Evolutionary conservation across 2,329 filamentous ascomycete genomes (phyloP).

Genomic region (Chaetomium sp.): DNA sequence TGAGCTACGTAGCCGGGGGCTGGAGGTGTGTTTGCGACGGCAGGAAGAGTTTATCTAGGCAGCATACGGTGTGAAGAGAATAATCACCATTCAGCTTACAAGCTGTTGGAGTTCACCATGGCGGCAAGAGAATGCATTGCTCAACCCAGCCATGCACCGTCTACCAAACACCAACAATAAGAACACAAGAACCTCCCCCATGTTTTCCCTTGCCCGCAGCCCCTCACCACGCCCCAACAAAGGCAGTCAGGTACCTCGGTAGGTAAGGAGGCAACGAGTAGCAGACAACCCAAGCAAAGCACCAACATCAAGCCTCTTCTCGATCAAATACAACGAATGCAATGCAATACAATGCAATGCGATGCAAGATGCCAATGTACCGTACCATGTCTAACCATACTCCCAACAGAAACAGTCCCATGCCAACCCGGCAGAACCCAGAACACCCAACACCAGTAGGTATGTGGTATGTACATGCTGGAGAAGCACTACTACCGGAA

Average conservation of each 20-base stretch:
- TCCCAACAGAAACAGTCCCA: neutral
- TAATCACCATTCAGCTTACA: conserved; percentile 8
- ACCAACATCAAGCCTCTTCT: neutral
- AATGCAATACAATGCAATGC: conserved; percentile 5
- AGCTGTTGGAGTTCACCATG: conserved; percentile 26
- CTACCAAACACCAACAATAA: too few species aligned
- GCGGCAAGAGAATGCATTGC: too few species aligned
- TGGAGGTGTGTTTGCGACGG: conserved; percentile 33
- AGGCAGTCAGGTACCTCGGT: too few species aligned
- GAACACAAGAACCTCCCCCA: too few species aligned
- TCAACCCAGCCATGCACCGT: too few species aligned
- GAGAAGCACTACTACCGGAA: neutral
- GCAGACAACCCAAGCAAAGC: neutral
- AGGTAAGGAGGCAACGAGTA: neutral
- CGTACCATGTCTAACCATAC: neutral
- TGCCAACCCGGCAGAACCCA: neutral
- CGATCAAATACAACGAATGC: neutral
- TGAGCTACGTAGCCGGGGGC: conserved; percentile 29
- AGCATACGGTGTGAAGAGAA: neutral
- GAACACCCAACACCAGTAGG: neutral
- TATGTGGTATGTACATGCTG: neutral
- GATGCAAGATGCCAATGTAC: neutral
- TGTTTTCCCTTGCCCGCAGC: too few species aligned
- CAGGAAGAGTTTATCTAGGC: conserved; percentile 16
- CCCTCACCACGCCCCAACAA: conserved; percentile 27